phyloP scores from a whole-genome alignment of 1,284 basidiomycete species.

The Cutaneotrichosporon dermatis region DNA sequence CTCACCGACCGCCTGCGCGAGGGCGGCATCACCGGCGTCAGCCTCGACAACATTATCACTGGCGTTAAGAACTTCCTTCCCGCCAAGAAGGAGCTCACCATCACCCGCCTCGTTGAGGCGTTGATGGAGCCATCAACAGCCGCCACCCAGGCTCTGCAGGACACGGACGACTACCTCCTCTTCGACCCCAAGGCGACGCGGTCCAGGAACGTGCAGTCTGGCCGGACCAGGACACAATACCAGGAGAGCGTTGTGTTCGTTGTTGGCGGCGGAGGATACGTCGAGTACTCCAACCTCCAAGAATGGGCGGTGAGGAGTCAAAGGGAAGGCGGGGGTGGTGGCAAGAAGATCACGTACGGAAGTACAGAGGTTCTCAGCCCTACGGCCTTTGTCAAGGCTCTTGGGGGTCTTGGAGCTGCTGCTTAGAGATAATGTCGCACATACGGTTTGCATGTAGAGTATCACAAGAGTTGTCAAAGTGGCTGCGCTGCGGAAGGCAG shows the following conservation, averaged over 20 bases:
- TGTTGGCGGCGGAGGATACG: slow-evolving; percentile 94
- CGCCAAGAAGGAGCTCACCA: slow-evolving; percentile 85
- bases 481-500: too few relatives aligned
- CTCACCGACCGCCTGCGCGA: slow-evolving; percentile 91
- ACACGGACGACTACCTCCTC: slow-evolving; percentile 94
- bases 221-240: slow-evolving; percentile 58
- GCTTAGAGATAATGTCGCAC: slow-evolving; percentile 10
- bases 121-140: slow-evolving; percentile 94
- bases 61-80: slow-evolving; percentile 98
- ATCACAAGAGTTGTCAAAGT: neutral
- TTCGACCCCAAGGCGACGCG: slow-evolving; percentile 80
- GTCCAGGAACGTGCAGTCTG: slow-evolving; percentile 53
- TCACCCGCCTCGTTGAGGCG: slow-evolving; percentile 89
- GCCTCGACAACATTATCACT: slow-evolving; percentile 87
- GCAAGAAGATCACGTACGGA: slow-evolving; percentile 86
- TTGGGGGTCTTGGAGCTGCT: slow-evolving; percentile 38
- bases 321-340: slow-evolving; percentile 48
- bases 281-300: slow-evolving; percentile 93
- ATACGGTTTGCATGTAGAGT: slow-evolving; percentile 15
- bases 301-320: slow-evolving; percentile 74
- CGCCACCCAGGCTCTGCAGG: slow-evolving; percentile 84
- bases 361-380: slow-evolving; percentile 94
- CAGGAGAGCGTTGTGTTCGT: slow-evolving; percentile 87
- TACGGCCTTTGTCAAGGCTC: slow-evolving; percentile 64
- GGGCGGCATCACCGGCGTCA: slow-evolving; percentile 61